Conservation (phyloP, 1,284 basidiomycete genomes). For the Apiotrichum domesticum region DNA sequence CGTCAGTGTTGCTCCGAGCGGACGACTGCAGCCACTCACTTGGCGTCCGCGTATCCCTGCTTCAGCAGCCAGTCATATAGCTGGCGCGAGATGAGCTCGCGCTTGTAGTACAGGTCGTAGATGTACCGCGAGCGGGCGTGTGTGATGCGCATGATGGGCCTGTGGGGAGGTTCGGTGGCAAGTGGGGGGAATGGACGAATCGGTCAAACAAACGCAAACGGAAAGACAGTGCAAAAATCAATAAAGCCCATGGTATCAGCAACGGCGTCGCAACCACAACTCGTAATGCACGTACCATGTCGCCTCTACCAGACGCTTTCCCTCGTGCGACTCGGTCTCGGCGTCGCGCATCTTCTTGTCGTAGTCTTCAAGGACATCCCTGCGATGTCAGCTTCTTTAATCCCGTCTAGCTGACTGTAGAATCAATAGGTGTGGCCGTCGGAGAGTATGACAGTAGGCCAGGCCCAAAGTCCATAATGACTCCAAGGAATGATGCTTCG, state of each 20-base stretch:
- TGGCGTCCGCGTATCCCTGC: constrained; percentile 94
- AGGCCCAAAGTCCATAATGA: too few species aligned
- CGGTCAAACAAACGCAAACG: too few species aligned
- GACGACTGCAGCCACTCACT: constrained; percentile 55
- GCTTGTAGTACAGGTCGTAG: constrained; percentile 97
- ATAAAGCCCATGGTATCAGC: background rate
- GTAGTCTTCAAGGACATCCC: constrained; percentile 84
- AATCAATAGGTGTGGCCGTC: too few species aligned
- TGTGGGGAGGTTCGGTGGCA: constrained; percentile 6
- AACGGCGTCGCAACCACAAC: background rate
- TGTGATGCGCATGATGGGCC: constrained; percentile 92
- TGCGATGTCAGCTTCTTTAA: constrained; percentile 60
- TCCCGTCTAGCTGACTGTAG: too few species aligned
- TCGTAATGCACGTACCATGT: constrained; percentile 59
- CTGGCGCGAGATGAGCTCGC: constrained; percentile 87
- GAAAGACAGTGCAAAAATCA: background rate
- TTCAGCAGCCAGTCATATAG: constrained; percentile 98
- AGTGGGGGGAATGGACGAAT: too few species aligned
- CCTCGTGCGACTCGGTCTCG: constrained; percentile 95
- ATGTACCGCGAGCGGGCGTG: constrained; percentile 94
- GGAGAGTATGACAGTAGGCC: too few species aligned
- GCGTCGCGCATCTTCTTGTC: constrained; percentile 95
- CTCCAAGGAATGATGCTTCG: too few species aligned
- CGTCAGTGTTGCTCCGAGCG: constrained; percentile 2
- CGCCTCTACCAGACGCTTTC: constrained; percentile 92